phyloP scores from a whole-genome alignment of 345 rosid species.

The Populus alba region DNA sequence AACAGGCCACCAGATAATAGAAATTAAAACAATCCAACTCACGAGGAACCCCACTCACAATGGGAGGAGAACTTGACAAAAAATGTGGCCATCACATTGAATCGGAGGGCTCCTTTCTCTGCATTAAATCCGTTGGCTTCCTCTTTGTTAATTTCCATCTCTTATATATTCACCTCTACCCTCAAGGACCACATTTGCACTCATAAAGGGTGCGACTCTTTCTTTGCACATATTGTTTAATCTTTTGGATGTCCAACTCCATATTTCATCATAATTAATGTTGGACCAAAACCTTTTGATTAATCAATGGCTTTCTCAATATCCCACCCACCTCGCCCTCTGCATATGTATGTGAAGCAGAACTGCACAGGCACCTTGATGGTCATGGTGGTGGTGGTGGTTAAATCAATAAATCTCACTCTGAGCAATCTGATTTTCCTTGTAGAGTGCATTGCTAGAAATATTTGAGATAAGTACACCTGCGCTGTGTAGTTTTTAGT shows the following conservation, averaged over 20 bases:
- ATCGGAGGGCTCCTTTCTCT: not conserved
- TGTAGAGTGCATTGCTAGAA: not conserved
- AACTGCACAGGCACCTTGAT: not conserved
- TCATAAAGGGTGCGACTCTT: slow-evolving; percentile 13
- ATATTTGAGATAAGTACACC: not conserved
- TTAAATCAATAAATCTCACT: not conserved
- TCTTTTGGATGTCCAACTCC: not conserved
- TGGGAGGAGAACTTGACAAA: slow-evolving; percentile 3
- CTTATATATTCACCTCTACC: not conserved
- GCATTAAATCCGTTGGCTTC: slow-evolving; percentile 32
- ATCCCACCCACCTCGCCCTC: no score
- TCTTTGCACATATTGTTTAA: not conserved
- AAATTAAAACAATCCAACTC: slow-evolving; percentile 3
- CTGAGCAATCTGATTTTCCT: not conserved
- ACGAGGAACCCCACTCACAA: not conserved
- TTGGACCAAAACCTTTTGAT: not conserved
- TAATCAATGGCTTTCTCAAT: not conserved
- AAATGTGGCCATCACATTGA: not conserved
- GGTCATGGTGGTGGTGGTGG: not conserved
- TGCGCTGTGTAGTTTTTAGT: no score
- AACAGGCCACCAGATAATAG: slow-evolving; percentile 9
- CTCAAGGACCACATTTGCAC: slow-evolving; percentile 12
- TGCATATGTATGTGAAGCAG: not conserved
- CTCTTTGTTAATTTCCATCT: not conserved
- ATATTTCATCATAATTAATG: not conserved